Evolutionary conservation across 163 green algal species (phyloP).

Genomic region (Scenedesmus sp.): DNA sequence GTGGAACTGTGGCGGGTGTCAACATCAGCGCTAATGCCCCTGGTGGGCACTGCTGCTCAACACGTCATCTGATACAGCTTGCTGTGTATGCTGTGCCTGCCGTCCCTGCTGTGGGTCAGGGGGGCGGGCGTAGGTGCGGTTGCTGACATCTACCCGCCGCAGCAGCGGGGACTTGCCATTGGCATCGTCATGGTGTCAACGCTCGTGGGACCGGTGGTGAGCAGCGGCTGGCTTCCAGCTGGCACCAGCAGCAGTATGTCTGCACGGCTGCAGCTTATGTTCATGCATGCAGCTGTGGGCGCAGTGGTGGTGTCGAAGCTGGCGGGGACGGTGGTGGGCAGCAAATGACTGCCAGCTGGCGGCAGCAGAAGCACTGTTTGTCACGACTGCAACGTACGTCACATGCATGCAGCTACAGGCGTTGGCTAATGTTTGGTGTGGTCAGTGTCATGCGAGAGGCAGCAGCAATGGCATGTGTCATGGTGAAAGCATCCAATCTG

Average conservation of each 20-base stretch:
- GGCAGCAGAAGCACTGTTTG: neutral
- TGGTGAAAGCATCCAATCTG: too few species aligned
- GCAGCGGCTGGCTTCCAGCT: neutral
- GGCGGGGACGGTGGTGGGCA: too few species aligned
- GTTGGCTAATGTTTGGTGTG: too few species aligned
- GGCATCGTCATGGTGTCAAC: conserved; percentile 28
- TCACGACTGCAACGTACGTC: neutral
- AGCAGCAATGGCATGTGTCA: neutral
- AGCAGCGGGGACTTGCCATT: conserved; percentile 20
- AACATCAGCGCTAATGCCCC: neutral
- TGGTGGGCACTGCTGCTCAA: neutral
- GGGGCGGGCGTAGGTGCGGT: conserved; percentile 21
- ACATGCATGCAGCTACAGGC: too few species aligned
- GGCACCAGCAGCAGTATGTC: neutral
- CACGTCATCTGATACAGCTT: neutral
- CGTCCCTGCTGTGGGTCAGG: neutral
- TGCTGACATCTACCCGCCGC: conserved; percentile 14
- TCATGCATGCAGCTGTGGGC: neutral
- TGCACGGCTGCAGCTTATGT: too few species aligned
- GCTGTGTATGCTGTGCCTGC: neutral
- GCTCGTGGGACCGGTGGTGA: conserved; percentile 9
- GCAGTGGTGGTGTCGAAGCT: too few species aligned
- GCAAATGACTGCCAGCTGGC: neutral
- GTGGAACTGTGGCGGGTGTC: too few species aligned
- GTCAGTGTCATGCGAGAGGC: neutral